Base-by-base conservation (phyloP, 2,329 filamentous ascomycete genomes). In the Colletotrichum tanaceti region DNA sequence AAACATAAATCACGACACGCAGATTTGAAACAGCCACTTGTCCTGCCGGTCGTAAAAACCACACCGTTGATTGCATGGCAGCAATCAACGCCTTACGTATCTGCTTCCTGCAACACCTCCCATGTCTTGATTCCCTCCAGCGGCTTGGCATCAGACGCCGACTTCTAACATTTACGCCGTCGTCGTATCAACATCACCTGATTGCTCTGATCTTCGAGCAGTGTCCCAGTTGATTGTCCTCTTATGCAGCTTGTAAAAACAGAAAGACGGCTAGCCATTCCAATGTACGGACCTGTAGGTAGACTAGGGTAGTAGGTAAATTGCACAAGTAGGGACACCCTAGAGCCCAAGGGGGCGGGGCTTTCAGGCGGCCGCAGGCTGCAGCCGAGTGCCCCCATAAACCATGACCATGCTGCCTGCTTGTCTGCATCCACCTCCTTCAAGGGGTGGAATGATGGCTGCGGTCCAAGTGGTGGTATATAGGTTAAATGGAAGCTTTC, bases 401-500 rank as follows among this genome's bases (percentile, higher is more conserved):
- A n/a, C n/a, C n/a, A n/a, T n/a, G n/a, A 53, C 58, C 58, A 39
- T 50, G 39, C 24, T 24, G 50, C 35, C 20, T 39, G 13, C 7
- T 20, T 20, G 28, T 18, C 28, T 52, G 24, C 28, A 43, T 43
- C 38, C 39, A 18, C 46, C 55, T 55, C 62, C 46, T 39, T 44
- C n/a, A n/a, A n/a, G n/a, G n/a, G 47, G 32, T 39, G 53, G 28
- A 28, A 65, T 52, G 54, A 18, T 24, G n/a, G 44, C 35, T 20
- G 35, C 13, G 44, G 35, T 35, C 9, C 5, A 5, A 18, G 32
- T 54, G n/a, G 32, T 59, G 55, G 47, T n/a, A n/a, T n/a, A n/a
- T 52, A 55, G 28, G 38, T 20, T 16, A 59, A 32, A 32, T 32
- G 28, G 38, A 65, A 65, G 47, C 55, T 59, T 46, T 43, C 41